Conservation (phyloP, 208 protist species). For the Trypanosoma mega region DNA sequence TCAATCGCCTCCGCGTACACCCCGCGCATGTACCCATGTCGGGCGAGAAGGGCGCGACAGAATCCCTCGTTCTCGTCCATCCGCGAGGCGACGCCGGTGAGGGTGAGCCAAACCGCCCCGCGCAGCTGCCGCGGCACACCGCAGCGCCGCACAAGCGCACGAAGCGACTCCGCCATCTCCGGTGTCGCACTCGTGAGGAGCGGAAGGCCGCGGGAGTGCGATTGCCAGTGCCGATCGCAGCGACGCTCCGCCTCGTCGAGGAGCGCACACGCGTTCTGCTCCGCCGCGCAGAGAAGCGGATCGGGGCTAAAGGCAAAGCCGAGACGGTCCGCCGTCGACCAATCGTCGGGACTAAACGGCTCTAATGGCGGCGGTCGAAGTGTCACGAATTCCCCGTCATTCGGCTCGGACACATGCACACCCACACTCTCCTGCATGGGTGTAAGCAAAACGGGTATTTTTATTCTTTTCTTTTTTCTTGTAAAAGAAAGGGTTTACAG, state of each 20-base stretch:
- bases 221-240: slow-evolving; percentile 54
- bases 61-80: slow-evolving; percentile 80
- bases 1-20: slow-evolving; percentile 41
- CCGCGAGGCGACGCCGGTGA: slow-evolving; percentile 57
- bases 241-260: slow-evolving; percentile 33
- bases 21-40: slow-evolving; percentile 50
- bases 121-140: slow-evolving; percentile 53
- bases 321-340: slow-evolving; percentile 44
- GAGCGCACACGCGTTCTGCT: slow-evolving; percentile 17
- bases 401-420: no score
- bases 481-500: no score
- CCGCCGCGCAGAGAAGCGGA: slow-evolving; percentile 17
- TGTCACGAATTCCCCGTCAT: no score
- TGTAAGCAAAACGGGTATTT: no score
- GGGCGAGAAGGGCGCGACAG: slow-evolving; percentile 48
- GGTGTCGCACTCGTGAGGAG: slow-evolving; percentile 49
- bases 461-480: no score
- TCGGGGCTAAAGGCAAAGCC: slow-evolving; percentile 40
- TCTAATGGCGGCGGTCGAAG: no score
- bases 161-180: slow-evolving; percentile 33
- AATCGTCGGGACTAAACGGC: slow-evolving; percentile 42
- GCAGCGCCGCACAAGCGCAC: slow-evolving; percentile 23
- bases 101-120: slow-evolving; percentile 66
- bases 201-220: slow-evolving; percentile 39
- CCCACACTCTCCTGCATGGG: no score